Base-by-base conservation (phyloP, 106 monocot species). In the Allium sativum region DNA sequence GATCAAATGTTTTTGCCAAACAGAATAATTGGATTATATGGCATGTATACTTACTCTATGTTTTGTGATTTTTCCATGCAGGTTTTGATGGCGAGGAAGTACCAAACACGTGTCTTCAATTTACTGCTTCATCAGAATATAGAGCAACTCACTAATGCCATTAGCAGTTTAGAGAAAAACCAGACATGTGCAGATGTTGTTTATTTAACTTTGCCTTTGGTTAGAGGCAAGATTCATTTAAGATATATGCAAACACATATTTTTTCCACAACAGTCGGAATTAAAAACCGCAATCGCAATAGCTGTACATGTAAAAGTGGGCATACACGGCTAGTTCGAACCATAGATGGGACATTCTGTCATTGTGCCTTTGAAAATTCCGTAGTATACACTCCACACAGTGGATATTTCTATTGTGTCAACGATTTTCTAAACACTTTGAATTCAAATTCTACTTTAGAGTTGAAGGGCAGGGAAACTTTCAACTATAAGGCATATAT, bases 301-400 rank as follows among this genome's bases (percentile, higher is more conserved):
- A 72, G 69, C 50, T 61, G 65, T 19, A 68, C 55, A 62, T 74
- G 58, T 53, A 17, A 42, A 47, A 21, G n/a, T 41, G 45, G 56
- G 47, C 52, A 18, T 8, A 22, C 18, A 59, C 50, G 40, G 41
- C 52, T 43, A 42, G 50, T 83, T 21, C 74, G 66, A 12, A 77
- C 72, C 14, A 72, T 63, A 60, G 46, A 77, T 64, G 74, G 68
- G 47, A 18, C 44, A 14, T n/a, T 69, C 1, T 76, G 73, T 19
- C 72, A 63, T 21, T 83, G 83, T 52, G 71, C 72, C 72, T 47
- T 88, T 48, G 48, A 77, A 52, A 77, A 87, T 65, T 82, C 74
- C 21, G 31, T 88, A 44, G 83, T 88, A 7, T 80, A 77, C 55
- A 78, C 83, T 8, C 83, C 83, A 56, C 88, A 88, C 61, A 83